Base-by-base conservation (phyloP, 1,284 basidiomycete species). In the Cystobasidium pallidum region DNA sequence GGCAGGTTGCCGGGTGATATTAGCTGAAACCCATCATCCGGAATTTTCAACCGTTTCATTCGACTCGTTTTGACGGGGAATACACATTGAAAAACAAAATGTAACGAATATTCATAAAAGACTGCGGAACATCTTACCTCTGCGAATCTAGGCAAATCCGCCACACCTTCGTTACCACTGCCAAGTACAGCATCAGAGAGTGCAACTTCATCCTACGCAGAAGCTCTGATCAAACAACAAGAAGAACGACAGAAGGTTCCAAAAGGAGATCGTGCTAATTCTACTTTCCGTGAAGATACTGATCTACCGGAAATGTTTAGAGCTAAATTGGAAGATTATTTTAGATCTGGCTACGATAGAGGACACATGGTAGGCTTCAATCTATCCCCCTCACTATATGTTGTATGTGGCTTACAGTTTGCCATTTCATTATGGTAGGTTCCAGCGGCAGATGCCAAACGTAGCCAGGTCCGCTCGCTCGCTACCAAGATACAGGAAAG, bases 401-500 rank as follows among this genome's bases (percentile, higher is more conserved):
- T 39, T 39, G 36, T 13, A 39, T 13, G n/a, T n/a, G n/a, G n/a
- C n/a, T 62, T 55, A 34, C 7, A 10, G 19, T 19, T 26, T 51
- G n/a, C 17, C 1, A 15, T 64, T 24, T 17, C 10, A 8, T 36
- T 2, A 39, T 17, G 47, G 32, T 47, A 91, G 91, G 92, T 93
- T 0, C 94, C 95, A 43, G 95, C 95, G n/a, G 95, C 95, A 39
- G 96, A 99, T 81, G 94, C 94, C 8, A 98, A 96, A 80, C 54
- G 57, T 13, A 70, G 67, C 24, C 67, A 70, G 26, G 67, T 70
- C 83, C n/a, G 3, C 24, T 62, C 24, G 19, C 13, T 41, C n/a
- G 10, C 17, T 62, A 47, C 52, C n/a, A 49, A n/a, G 26, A 3
- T n/a, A 6, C 17, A 30, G 24, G 13, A 47, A 30, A 3, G 52